phyloP scores from a whole-genome alignment of 306 rosid genomes.

The Fagus sylvatica region DNA sequence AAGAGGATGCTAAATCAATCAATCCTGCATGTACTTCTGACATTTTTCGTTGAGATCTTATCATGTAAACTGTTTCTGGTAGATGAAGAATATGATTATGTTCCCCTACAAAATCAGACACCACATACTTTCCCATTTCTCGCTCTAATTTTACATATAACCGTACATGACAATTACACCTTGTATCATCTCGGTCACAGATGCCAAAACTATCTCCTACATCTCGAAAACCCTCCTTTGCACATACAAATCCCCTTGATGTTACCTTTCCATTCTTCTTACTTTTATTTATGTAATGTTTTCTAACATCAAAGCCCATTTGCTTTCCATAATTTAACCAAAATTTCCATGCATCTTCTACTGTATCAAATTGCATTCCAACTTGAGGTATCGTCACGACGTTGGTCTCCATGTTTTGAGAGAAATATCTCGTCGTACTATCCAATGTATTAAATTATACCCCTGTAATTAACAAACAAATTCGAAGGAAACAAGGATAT shows the following conservation, averaged over 20 bases:
- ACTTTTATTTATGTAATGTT: neutral
- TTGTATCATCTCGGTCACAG: neutral
- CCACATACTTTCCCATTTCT: neutral
- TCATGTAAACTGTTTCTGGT: neutral
- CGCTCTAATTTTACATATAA: neutral
- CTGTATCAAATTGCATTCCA: too few species aligned
- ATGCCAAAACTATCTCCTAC: too few species aligned
- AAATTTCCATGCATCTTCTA: too few species aligned
- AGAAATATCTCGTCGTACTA: too few species aligned
- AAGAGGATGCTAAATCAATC: neutral
- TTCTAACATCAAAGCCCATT: neutral
- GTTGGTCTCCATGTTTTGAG: too few species aligned
- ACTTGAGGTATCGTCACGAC: too few species aligned
- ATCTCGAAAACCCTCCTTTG: too few species aligned
- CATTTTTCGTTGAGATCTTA: neutral
- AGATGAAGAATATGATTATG: neutral
- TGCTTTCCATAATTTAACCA: neutral
- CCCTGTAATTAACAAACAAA: too few species aligned
- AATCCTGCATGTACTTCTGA: neutral
- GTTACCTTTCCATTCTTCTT: too few species aligned
- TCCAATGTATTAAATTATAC: too few species aligned
- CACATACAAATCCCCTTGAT: too few species aligned
- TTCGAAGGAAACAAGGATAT: too few species aligned
- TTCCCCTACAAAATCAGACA: neutral
- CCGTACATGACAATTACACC: neutral